Conservation (phyloP, 2,329 filamentous ascomycete genomes). For the Penicillium sp. region DNA sequence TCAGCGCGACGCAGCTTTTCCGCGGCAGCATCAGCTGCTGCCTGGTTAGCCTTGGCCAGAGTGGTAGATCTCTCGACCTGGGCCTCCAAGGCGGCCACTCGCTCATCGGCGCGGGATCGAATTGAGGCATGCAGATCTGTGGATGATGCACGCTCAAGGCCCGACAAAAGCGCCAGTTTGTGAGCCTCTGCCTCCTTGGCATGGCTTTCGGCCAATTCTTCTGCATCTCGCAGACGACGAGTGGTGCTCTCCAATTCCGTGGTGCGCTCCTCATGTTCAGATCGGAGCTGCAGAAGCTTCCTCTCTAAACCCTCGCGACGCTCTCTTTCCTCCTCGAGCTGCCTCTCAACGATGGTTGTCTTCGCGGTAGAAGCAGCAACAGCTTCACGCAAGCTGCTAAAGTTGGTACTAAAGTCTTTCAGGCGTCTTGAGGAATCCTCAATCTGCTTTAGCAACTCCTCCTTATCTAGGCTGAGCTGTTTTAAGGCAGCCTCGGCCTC, state of each 20-base stretch:
- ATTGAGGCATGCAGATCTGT: slow-evolving; percentile 36
- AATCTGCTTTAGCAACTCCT: slow-evolving; percentile 65
- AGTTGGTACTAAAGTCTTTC: slow-evolving; percentile 64
- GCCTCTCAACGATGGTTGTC: slow-evolving; percentile 68
- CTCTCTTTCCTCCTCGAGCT: slow-evolving; percentile 71
- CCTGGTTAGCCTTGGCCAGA: slow-evolving; percentile 81
- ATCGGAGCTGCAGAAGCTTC: slow-evolving; percentile 69
- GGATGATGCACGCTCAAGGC: slow-evolving; percentile 66
- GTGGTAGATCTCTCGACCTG: slow-evolving; percentile 74
- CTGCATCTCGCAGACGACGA: slow-evolving; percentile 72
- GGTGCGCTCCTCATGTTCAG: slow-evolving; percentile 75
- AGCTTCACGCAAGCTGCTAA: slow-evolving; percentile 70
- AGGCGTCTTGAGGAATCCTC: slow-evolving; percentile 62
- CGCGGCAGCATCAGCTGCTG: slow-evolving; percentile 77
- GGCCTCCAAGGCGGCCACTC: slow-evolving; percentile 67
- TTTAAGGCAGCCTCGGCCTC: slow-evolving; percentile 71
- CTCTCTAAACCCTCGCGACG: slow-evolving; percentile 68
- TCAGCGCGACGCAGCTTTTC: slow-evolving; percentile 89
- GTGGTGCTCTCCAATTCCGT: slow-evolving; percentile 70
- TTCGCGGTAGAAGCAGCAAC: slow-evolving; percentile 75
- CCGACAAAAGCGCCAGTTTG: slow-evolving; percentile 72
- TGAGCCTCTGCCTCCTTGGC: slow-evolving; percentile 83
- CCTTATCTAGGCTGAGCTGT: slow-evolving; percentile 78
- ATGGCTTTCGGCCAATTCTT: slow-evolving; percentile 82
- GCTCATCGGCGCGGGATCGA: slow-evolving; percentile 45